phyloP scores from a whole-genome alignment of 2,329 filamentous ascomycete genomes.

The Pseudogymnoascus sp. region DNA sequence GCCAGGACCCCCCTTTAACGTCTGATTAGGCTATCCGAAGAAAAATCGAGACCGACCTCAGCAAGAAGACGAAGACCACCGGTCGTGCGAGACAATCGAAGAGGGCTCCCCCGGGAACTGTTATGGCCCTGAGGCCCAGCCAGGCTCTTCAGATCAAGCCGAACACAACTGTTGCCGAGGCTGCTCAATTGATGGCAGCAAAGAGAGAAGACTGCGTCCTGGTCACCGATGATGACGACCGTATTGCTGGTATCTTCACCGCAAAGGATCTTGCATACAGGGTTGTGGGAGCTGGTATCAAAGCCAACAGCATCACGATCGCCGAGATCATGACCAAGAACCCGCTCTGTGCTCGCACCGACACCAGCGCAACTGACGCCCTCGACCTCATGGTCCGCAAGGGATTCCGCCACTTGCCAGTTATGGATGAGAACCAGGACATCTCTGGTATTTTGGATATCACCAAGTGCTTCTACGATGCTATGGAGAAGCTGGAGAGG shows the following conservation, averaged over 20 bases:
- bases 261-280: slow-evolving; percentile 97
- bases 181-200: slow-evolving; percentile 95
- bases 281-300: slow-evolving; percentile 83
- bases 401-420: slow-evolving; percentile 92
- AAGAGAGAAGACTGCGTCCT: slow-evolving; percentile 97
- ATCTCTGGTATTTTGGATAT: slow-evolving; percentile 98
- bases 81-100: slow-evolving; percentile 73
- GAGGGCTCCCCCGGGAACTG: slow-evolving; percentile 92
- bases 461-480: slow-evolving; percentile 99
- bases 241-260: slow-evolving; percentile 97
- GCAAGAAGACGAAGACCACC: slow-evolving; percentile 85
- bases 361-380: slow-evolving; percentile 95
- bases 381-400: slow-evolving; percentile 97
- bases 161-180: slow-evolving; percentile 84
- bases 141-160: slow-evolving; percentile 97
- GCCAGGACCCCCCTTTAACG: slow-evolving; percentile 15
- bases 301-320: slow-evolving; percentile 84
- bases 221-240: slow-evolving; percentile 94
- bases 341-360: slow-evolving; percentile 90
- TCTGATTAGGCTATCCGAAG: slow-evolving; percentile 73
- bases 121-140: slow-evolving; percentile 90
- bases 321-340: slow-evolving; percentile 99
- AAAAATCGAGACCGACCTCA: slow-evolving; percentile 95
- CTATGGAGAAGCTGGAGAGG: slow-evolving; percentile 98
- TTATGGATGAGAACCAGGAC: slow-evolving; percentile 99